A percentile compares a stretch with the other conserved stretches of the same genome.
Evolutionary conservation across 1,284 basidiomycete species (phyloP).

Genomic region (Xerocomus minutiporus): DNA sequence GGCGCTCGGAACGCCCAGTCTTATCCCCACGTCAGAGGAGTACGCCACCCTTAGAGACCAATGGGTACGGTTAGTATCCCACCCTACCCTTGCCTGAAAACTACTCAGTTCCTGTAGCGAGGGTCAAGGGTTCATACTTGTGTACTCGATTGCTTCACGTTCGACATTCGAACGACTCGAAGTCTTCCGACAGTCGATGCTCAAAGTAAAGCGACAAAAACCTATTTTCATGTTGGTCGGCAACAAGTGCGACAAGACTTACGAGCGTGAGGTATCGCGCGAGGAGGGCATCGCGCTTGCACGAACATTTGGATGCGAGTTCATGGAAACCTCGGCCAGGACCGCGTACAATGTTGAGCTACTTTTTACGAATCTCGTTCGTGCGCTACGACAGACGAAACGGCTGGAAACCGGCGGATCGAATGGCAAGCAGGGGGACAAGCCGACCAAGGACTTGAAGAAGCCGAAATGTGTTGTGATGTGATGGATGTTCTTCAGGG

Average conservation of each 20-base stretch:
- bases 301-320: conserved; percentile 85
- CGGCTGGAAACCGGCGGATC: conserved; percentile 28
- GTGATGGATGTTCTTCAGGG: conserved; percentile 61
- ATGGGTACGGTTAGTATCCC: conserved; percentile 83
- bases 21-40: conserved; percentile 60
- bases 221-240: conserved; percentile 87
- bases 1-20: conserved; percentile 9
- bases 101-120: conserved; percentile 52
- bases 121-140: conserved; percentile 97
- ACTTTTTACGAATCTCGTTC: conserved; percentile 88
- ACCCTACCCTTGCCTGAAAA: conserved; percentile 4
- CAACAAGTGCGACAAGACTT: conserved; percentile 86
- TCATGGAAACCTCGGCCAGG: conserved; percentile 96
- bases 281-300: conserved; percentile 88
- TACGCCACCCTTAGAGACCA: conserved; percentile 97
- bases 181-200: conserved; percentile 92
- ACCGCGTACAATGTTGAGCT: conserved; percentile 93
- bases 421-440: conserved; percentile 33
- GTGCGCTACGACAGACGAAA: conserved; percentile 73
- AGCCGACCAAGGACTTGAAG: conserved; percentile 41
- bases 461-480: conserved; percentile 69
- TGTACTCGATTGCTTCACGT: conserved; percentile 96
- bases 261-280: conserved; percentile 81
- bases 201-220: conserved; percentile 86
- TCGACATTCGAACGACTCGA: conserved; percentile 93